Evolutionary conservation across 139 green algal species (phyloP), one percentile per base, ranked within the genome.

Genomic region (Nannochloris sp.): DNA sequence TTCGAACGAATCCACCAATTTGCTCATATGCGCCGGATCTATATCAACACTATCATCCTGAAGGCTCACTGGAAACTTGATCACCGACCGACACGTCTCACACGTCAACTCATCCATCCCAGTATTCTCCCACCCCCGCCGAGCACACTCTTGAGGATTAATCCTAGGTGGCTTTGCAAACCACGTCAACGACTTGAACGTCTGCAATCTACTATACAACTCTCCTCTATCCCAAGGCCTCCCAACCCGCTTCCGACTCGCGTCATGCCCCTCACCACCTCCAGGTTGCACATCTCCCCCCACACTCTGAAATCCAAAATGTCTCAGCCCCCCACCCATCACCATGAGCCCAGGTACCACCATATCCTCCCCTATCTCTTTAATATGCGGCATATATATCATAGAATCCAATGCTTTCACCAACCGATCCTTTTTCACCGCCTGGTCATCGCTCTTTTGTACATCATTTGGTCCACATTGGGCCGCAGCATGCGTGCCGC

Each of bases 121-220:
- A 1, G 67, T 51, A 67, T 91, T 91, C 17, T 72, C 45, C 84
- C 84, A 90, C 4, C 84, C 84, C 3, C 74, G 62, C 9, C 78
- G 51, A 4, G 84, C 81, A 43, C 84, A 89, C n/a, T 75, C 69
- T 14, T 88, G 63, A 0, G 84, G 68, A 2, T 68, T 70, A 5
- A 85, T 80, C 3, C 49, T 36, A 2, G 62, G 59, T 8, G 84
- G 84, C 70, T 91, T 91, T 49, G 48, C 68, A 44, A 91, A 91
- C 84, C 84, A 91, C 13, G 82, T 89, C 55, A 69, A 60, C 9
- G 78, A 44, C 23, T 71, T 74, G 65, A 84, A 91, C 12, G 73
- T 90, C n/a, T 75, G 69, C n/a, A 91, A 62, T 3, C 84, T 78
- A 2, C 59, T 46, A 16, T 84, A 81, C 14, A 91, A 65, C 50